Percentiles rank a stretch among this genome's conserved stretches.
Evolutionary conservation across 208 protist genomes (phyloP).

Genomic region (Crithidia expoeki): DNA sequence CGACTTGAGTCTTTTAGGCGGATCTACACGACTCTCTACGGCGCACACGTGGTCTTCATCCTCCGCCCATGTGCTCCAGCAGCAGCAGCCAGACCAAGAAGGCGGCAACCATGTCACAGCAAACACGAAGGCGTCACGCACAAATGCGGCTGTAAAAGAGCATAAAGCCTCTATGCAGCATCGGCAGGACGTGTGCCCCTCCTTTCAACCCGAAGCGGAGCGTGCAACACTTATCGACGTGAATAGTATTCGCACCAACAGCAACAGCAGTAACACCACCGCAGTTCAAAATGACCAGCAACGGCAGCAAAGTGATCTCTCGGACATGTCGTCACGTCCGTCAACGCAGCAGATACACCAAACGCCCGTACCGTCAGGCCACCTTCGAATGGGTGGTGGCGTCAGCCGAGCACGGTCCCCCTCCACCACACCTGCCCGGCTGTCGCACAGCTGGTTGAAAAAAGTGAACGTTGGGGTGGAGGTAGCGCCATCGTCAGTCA

Average conservation of each 20-base stretch:
- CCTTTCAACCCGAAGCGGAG: slow-evolving; percentile 1
- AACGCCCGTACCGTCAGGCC: slow-evolving; percentile 11
- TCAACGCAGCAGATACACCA: no score
- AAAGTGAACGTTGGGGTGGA: slow-evolving; percentile 4
- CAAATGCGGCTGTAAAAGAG: no score
- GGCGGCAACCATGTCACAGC: no score
- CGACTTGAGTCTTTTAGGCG: background rate
- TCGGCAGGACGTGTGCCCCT: background rate
- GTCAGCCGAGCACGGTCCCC: slow-evolving; percentile 18
- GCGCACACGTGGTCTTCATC: background rate
- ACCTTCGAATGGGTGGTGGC: slow-evolving; percentile 29
- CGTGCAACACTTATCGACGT: background rate
- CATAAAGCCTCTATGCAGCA: no score
- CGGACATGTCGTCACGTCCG: background rate
- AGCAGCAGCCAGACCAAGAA: background rate
- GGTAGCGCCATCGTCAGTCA: no score
- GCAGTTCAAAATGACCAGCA: background rate
- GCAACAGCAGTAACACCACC: background rate
- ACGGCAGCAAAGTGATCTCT: background rate
- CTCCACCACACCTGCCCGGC: background rate
- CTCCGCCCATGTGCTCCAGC: background rate
- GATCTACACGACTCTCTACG: background rate
- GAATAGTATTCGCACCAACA: background rate
- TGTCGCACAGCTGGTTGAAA: slow-evolving; percentile 20
- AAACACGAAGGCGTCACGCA: no score